Evolutionary conservation across 2,329 filamentous ascomycete genomes (phyloP).

Genomic region (Fusarium pseudoanthophilum): DNA sequence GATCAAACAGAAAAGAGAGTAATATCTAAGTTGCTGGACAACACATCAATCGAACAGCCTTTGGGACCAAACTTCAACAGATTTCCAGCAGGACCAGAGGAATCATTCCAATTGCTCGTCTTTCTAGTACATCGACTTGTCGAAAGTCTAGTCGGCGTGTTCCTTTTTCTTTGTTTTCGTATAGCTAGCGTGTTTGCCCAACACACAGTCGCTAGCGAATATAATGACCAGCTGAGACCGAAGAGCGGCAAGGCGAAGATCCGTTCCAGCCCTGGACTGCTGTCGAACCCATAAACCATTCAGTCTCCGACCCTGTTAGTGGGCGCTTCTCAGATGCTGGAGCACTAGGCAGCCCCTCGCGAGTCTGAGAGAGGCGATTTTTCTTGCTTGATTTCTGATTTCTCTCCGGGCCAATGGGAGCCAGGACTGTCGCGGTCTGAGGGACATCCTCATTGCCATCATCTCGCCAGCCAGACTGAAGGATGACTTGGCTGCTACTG

Average conservation of each 20-base stretch:
- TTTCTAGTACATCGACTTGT: not conserved
- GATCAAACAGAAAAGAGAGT: slow-evolving; percentile 18
- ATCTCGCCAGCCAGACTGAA: slow-evolving; percentile 25
- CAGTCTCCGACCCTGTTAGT: slow-evolving; percentile 44
- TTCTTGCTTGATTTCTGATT: slow-evolving; percentile 6
- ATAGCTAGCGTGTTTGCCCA: not conserved
- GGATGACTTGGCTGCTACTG: not conserved
- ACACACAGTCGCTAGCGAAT: not conserved
- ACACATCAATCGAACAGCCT: not conserved
- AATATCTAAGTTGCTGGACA: slow-evolving; percentile 26
- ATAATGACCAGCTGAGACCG: slow-evolving; percentile 18
- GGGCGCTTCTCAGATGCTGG: slow-evolving; percentile 45
- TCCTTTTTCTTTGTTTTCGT: slow-evolving; percentile 7
- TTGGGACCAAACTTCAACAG: not conserved
- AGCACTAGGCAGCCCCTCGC: slow-evolving; percentile 45
- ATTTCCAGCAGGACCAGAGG: not conserved
- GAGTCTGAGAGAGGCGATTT: slow-evolving; percentile 10
- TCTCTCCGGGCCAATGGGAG: slow-evolving; percentile 33
- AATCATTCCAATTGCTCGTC: not conserved
- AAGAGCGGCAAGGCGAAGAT: slow-evolving; percentile 24
- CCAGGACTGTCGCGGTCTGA: not conserved
- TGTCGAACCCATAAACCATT: slow-evolving; percentile 19
- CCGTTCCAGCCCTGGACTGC: slow-evolving; percentile 20
- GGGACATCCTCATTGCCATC: slow-evolving; percentile 16
- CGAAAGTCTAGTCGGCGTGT: not conserved